Base-by-base conservation (phyloP, 2,329 filamentous ascomycete species). In the Cladosporium velox region DNA sequence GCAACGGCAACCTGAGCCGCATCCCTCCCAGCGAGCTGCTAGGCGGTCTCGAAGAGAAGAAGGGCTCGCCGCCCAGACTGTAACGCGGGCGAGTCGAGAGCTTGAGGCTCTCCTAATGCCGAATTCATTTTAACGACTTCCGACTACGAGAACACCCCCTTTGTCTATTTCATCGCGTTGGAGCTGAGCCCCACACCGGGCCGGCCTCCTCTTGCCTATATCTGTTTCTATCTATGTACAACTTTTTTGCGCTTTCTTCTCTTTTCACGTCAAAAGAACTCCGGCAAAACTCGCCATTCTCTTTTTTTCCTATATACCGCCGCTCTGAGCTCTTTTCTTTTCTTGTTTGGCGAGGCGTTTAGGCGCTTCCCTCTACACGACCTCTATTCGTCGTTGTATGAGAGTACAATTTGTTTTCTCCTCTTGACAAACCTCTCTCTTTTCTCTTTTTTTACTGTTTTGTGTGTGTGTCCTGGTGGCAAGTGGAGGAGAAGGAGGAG, bases 21-120 rank as follows among this genome's bases (percentile, higher is more conserved):
- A 77, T 86, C 52, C 84, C 83, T n/a, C 84, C 84, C n/a, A 72
- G 73, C 67, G 67, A 71, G 61, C 67, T 76, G 32, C 69, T 76
- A n/a, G 70, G 71, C 24, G 71, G 70, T 24, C 65, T 75, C 44
- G 68, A 73, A 41, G 71, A 69, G 38, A 72, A 74, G 67, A 68
- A 66, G 55, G 55, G 63, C 61, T 64, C 61, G 12, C 61, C 61
- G n/a, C 61, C 61, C 6, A 32, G 51, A 32, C 18, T 64, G 24
- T 64, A n/a, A 47, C 12, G 24, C 32, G 32, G 41, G 55, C 32
- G 55, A 58, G 28, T 24, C 32, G 34, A 41, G 34, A 63, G 49
- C 30, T 38, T n/a, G 30, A 38, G n/a, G 14, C 26, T 38, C 44
- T 34, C 24, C 26, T 64, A 64, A 64, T 32, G 61, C 61, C 61